Evolutionary conservation across 352 stramenopile genomes (phyloP), one percentile per base, ranked within the genome.

Genomic region (Globisporangium splendens): DNA sequence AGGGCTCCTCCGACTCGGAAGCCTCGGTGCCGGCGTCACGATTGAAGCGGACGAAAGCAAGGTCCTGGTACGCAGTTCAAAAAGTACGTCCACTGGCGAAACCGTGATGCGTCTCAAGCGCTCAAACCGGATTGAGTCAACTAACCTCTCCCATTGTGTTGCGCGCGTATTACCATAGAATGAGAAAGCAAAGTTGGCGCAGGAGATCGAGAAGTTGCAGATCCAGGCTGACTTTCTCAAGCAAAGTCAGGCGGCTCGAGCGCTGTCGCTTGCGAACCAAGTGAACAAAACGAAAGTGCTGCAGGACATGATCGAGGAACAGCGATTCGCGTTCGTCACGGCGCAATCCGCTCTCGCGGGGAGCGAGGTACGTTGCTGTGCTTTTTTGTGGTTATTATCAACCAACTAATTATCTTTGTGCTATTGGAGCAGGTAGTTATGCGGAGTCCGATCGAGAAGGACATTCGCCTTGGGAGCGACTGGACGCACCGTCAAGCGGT

Each of bases 401-500:
- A n/a, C n/a, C n/a, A n/a, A n/a, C n/a, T n/a, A n/a, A n/a, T n/a
- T n/a, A n/a, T n/a, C n/a, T n/a, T n/a, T 13, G 10, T 3, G 17
- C 42, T 20, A 15, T 42, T 31, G 2, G 5, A 31, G 11, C 17
- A 54, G 48, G 10, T 14, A 13, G 22, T 31, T 8, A 3, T 22
- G 28, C 48, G 28, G 17, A 17, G 13, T 11, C 38, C 52, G 28
- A 21, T 46, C 44, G 54, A 41, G 21, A 52, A 44, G 44, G 44
- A 35, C 31, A 59, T 59, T 15, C 44, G 35, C 13, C 21, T 59
- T 10, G 56, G 56, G 3, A n/a, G 11, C 15, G 50, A 56, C 39
- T 47, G 50, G n/a, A 28, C 15, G 6, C 7, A 31, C 8, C 51
- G 51, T 11, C 22, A 31, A n/a, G 22, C 20, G 35, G 35, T 20